Conservation (phyloP, 2,329 filamentous ascomycete species). For the Verruconis gallopava region DNA sequence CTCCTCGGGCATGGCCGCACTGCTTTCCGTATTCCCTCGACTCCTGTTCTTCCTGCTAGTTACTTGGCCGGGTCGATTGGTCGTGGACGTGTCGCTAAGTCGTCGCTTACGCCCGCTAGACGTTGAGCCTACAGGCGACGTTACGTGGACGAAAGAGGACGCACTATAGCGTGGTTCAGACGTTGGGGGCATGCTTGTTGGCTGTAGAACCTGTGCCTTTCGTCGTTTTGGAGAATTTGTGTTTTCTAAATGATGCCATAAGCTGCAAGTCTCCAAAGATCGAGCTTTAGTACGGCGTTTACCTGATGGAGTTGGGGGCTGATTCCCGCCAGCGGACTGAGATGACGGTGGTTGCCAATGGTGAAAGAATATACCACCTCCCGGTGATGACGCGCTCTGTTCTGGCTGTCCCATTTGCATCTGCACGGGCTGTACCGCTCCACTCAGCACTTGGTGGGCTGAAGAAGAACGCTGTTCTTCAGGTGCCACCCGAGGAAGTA, state of each 20-base stretch:
- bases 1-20: conserved; percentile 2
- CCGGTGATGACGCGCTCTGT: conserved; percentile 53
- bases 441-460: conserved; percentile 29
- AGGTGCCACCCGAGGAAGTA: conserved; percentile 38
- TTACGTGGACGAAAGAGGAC: conserved; percentile 43
- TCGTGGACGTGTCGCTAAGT: conserved; percentile 47
- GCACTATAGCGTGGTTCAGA: conserved; percentile 36
- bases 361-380: conserved; percentile 62
- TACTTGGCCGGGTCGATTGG: background rate
- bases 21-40: conserved; percentile 5
- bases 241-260: conserved; percentile 44
- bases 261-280: conserved; percentile 11
- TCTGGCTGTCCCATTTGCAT: conserved; percentile 44
- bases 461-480: conserved; percentile 35
- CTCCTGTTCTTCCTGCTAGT: conserved; percentile 2
- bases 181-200: conserved; percentile 35
- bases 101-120: conserved; percentile 51
- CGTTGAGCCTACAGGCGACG: conserved; percentile 39
- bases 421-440: conserved; percentile 29
- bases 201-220: conserved; percentile 49
- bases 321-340: conserved; percentile 43
- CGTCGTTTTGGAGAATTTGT: conserved; percentile 75
- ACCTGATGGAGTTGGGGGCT: conserved; percentile 63
- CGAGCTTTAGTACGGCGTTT: conserved; percentile 23
- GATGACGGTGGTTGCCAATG: conserved; percentile 79